Evolutionary conservation across 768 basidiomycete species (phyloP), one percentile per base, ranked within the genome.

Genomic region (Nidularia sp.): DNA sequence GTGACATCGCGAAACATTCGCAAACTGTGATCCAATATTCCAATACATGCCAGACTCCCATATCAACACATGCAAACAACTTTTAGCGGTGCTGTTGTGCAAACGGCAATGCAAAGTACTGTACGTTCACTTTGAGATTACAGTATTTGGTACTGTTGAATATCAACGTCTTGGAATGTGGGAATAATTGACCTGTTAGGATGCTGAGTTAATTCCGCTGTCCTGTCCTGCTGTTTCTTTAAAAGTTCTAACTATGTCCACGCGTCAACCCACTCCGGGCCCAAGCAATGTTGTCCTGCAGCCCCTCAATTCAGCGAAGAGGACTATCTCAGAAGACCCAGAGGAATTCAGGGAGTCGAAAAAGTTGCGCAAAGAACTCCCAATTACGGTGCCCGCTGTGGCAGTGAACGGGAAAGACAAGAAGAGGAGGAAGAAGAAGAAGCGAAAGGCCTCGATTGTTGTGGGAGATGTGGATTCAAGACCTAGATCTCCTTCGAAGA

Each of bases 371-470:
- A 64, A 58, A 35, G 59, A 53, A 45, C 43, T n/a, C 47, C 56
- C 18, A 18, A 18, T 32, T 44, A 10, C 39, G 51, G 46, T 8
- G 18, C 44, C 9, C 9, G 22, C 44, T 25, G 55, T 56, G 41
- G 59, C 59, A 29, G 57, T 48, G 36, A 67, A 61, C 39, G 57
- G 60, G 15, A 68, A 68, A 48, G 71, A 70, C 49, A 74, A 68
- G 57, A 72, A 68, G 62, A 71, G 65, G 55, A 67, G 64, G 53
- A 68, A 55, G 53, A 73, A 62, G 58, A 73, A 63, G 55, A 72
- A 64, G 56, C 67, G 60, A 56, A 73, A 70, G 55, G 60, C 58
- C 1, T 65, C 71, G 22, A 61, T 74, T 29, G 70, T 71, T 10
- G 45, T 59, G 10, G 52, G 56, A 7, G 60, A 56, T 34, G 7